Percentiles rank a stretch among this genome's conserved stretches.
Conservation (phyloP, 495 filamentous ascomycete species). For the Paragyromitra xinjiangensis region DNA sequence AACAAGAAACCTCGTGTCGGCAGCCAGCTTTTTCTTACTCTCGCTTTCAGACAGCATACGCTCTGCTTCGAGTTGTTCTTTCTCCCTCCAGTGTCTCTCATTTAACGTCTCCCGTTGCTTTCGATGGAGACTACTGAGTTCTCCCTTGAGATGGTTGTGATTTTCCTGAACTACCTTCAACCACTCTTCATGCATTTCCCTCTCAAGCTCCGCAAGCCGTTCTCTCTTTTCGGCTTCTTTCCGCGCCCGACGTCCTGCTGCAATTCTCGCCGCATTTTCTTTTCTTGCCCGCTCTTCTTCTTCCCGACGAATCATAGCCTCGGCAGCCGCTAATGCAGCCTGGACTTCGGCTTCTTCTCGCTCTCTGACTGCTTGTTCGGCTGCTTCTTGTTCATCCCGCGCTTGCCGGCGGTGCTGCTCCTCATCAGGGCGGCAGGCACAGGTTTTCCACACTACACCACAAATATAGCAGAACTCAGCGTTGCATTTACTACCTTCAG, state of each 20-base stretch:
- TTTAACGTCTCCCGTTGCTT: conserved; percentile 13
- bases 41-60: neutral
- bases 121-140: conserved; percentile 14
- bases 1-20: conserved; percentile 5
- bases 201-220: conserved; percentile 10
- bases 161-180: conserved; percentile 4
- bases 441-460: conserved; percentile 77
- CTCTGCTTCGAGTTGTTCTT: conserved; percentile 1
- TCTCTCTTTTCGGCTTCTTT: neutral
- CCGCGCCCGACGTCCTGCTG: neutral
- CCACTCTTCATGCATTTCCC: conserved; percentile 22
- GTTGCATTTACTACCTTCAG: conserved; percentile 60
- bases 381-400: neutral
- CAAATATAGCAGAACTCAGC: conserved; percentile 85
- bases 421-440: conserved; percentile 54
- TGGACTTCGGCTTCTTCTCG: conserved; percentile 17
- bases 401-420: neutral
- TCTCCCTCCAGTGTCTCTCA: conserved; percentile 21
- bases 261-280: neutral
- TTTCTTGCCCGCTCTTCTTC: conserved; percentile 7
- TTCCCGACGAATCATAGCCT: conserved; percentile 12
- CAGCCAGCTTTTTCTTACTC: neutral
- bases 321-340: conserved; percentile 17
- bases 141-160: neutral
- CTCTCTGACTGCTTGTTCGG: neutral